Conservation (phyloP, 2,329 filamentous ascomycete genomes). For the Orbilia quercus region DNA sequence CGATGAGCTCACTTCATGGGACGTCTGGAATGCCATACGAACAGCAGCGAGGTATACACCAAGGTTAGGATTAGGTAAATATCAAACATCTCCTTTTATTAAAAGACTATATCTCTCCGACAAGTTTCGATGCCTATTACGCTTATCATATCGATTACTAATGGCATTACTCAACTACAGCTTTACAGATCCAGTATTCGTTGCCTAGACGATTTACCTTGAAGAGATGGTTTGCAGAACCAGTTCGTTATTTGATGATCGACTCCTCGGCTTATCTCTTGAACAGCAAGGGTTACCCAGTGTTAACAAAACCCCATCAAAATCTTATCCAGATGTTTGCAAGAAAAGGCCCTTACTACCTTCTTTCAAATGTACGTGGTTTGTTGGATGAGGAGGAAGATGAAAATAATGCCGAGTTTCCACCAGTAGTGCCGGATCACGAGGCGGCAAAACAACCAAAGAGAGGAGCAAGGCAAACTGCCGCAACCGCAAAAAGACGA, state of each 20-base stretch:
- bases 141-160: background rate
- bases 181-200: conserved; percentile 64
- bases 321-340: conserved; percentile 72
- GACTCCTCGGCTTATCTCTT: conserved; percentile 69
- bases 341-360: conserved; percentile 73
- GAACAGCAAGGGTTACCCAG: conserved; percentile 72
- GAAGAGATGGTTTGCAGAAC: conserved; percentile 76
- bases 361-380: conserved; percentile 69
- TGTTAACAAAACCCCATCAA: conserved; percentile 73
- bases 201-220: conserved; percentile 65
- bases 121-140: background rate
- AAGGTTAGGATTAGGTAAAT: conserved; percentile 82
- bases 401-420: conserved; percentile 59
- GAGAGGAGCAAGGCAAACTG: conserved; percentile 30
- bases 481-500: conserved; percentile 62
- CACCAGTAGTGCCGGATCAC: conserved; percentile 57
- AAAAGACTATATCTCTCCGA: background rate
- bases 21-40: conserved; percentile 90
- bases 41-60: conserved; percentile 85
- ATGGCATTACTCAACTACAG: conserved; percentile 61
- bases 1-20: conserved; percentile 85
- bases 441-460: background rate
- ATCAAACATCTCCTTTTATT: conserved; percentile 8
- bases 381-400: conserved; percentile 64
- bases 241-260: conserved; percentile 72